Conservation (phyloP, 2,329 filamentous ascomycete species). For the Penicillium palitans region DNA sequence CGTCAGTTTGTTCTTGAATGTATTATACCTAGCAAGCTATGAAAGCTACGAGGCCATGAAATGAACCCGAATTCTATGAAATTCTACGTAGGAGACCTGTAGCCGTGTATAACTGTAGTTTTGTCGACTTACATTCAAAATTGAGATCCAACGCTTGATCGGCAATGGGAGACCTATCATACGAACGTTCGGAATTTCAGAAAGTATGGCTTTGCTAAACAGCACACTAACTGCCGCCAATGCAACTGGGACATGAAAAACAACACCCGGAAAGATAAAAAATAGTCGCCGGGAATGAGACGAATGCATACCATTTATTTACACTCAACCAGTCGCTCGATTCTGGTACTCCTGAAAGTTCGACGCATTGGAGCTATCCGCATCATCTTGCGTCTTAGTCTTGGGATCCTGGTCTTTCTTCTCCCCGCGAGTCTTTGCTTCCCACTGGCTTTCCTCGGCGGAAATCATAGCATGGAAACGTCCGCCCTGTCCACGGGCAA, state of each 20-base stretch:
- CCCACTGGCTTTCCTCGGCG: slow-evolving; percentile 53
- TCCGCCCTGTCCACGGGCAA: slow-evolving; percentile 53
- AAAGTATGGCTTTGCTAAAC: background rate
- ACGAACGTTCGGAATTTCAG: too few species aligned
- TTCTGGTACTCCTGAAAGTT: slow-evolving; percentile 50
- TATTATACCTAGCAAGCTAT: background rate
- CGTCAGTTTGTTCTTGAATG: background rate
- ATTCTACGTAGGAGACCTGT: too few species aligned
- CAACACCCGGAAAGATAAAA: background rate
- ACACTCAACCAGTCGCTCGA: slow-evolving; percentile 33
- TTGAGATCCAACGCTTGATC: background rate
- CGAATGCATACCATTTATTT: background rate
- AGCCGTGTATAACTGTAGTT: background rate
- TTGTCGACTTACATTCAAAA: background rate
- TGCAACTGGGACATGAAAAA: background rate
- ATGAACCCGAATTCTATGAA: background rate
- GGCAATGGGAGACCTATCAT: background rate
- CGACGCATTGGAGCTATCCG: slow-evolving; percentile 21
- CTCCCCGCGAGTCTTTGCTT: slow-evolving; percentile 40
- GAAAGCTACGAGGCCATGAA: background rate
- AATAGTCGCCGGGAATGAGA: background rate
- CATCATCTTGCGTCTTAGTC: slow-evolving; percentile 9
- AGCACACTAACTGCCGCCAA: background rate
- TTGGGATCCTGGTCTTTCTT: slow-evolving; percentile 35
- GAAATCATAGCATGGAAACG: slow-evolving; percentile 54